Evolutionary conservation across 352 stramenopile genomes (phyloP), one percentile per base, ranked within the genome.

Genomic region (Globisporangium solare): DNA sequence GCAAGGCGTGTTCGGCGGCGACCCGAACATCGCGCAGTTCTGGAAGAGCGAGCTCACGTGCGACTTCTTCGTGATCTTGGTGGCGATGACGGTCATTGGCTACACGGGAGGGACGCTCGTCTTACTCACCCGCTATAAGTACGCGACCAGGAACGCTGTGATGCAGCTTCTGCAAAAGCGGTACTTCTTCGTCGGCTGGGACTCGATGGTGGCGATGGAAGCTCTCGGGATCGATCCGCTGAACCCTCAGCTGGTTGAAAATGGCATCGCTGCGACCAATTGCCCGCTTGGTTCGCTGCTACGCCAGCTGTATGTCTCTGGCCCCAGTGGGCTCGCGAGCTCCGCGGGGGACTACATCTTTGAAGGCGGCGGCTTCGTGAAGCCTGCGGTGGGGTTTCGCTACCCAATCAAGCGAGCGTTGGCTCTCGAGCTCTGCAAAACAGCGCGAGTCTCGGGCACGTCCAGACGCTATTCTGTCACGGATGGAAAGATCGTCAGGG

Each of bases 21-120:
- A 64, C 20, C 60, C 66, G 0, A 42, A 70, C 21, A 67, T 80
- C 31, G 60, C 61, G 3, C 35, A 60, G 42, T 80, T 80, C 55
- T 83, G 73, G 73, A 42, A 56, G 0, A 79, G 58, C 45, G 71
- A 83, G 46, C 67, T 79, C 56, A 64, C 76, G 7, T 79, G 70
- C 51, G 73, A 83, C 42, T 60, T 75, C 45, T 60, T 76, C 18
- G 62, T 76, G 18, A 62, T 72, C 18, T 22, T 70, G 1, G 49
- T 39, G 2, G 51, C 69, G 8, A 51, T 72, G 14, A 63, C 70
- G 13, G 17, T 32, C 3, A 48, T 60, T 6, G 66, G 60, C 6
- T 47, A 61, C 42, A 21, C 54, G 10, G 17, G 69, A 3, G 50
- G 54, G 17, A 50, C 55, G 8, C 22, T 73, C 22, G 31, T 67